These are phyloP conservation scores for Trichosporon asahii DNA, from an alignment of 1,284 basidiomycete species.

Conservation along the genomic window DNA sequence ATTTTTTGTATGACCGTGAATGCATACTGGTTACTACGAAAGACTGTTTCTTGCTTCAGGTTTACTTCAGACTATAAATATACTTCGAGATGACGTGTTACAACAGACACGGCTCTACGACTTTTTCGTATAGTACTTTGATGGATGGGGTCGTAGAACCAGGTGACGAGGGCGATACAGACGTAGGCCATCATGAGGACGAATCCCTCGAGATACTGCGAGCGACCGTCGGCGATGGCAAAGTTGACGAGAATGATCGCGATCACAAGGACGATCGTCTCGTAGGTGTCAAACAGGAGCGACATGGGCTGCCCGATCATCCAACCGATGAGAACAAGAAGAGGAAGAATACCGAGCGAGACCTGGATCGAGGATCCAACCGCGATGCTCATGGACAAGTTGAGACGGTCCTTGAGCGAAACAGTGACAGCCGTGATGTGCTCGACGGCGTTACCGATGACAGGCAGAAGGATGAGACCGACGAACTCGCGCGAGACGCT, in stretches of 20 bases:
- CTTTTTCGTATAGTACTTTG: constrained; percentile 11
- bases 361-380: constrained; percentile 91
- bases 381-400: constrained; percentile 67
- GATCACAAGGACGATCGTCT: constrained; percentile 55
- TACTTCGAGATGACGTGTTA: not conserved
- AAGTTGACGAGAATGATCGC: constrained; percentile 74
- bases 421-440: constrained; percentile 84
- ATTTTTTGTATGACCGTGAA: not conserved
- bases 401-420: constrained; percentile 65
- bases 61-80: not conserved
- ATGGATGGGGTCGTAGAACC: constrained; percentile 32
- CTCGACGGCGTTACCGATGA: constrained; percentile 80
- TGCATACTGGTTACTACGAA: not conserved
- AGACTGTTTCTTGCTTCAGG: not conserved
- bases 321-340: constrained; percentile 58
- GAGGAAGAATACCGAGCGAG: constrained; percentile 76
- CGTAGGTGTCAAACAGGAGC: constrained; percentile 50
- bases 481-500: constrained; percentile 66
- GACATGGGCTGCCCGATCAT: constrained; percentile 55
- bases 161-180: constrained; percentile 48
- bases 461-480: constrained; percentile 77
- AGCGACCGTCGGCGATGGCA: constrained; percentile 75
- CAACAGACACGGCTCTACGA: constrained; percentile 5
- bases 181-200: constrained; percentile 56
- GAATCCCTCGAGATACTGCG: constrained; percentile 69